These are phyloP conservation scores for Phycomyces blakesleeanus DNA, from an alignment of 192 early-diverging fungal genomes.

Conservation along the genomic window DNA sequence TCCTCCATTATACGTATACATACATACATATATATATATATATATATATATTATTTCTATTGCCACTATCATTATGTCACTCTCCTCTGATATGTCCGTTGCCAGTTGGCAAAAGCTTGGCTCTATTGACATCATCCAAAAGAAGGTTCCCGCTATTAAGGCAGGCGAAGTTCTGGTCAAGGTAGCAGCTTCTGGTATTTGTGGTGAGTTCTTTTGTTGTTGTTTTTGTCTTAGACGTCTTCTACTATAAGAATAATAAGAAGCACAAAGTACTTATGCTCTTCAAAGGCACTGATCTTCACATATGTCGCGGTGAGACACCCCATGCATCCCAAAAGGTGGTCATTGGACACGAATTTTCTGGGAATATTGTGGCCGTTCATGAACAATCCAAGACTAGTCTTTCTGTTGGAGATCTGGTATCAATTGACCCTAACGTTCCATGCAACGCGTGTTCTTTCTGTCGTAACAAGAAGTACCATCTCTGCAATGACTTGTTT, in stretches of 20 bases:
- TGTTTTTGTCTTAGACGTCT: too few species aligned
- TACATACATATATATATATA: too few species aligned
- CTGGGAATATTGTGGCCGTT: conserved; percentile 43
- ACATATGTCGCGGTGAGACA: conserved; percentile 53
- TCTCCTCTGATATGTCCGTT: conserved; percentile 11
- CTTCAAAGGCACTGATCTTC: conserved; percentile 45
- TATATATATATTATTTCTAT: too few species aligned
- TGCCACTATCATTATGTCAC: too few species aligned
- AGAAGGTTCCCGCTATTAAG: conserved; percentile 31
- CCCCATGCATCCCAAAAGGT: conserved; percentile 41
- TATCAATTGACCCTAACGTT: conserved; percentile 48
- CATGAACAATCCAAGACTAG: conserved; percentile 28
- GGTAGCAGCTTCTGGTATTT: conserved; percentile 51
- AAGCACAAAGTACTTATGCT: too few species aligned
- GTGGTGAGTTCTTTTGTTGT: conserved; percentile 29
- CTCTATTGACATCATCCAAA: conserved; percentile 35
- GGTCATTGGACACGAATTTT: conserved; percentile 51
- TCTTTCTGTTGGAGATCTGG: conserved; percentile 36
- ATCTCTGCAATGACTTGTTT: conserved; percentile 37
- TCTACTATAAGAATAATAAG: too few species aligned
- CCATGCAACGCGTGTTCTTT: conserved; percentile 45
- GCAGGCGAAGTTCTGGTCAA: conserved; percentile 41
- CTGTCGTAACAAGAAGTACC: conserved; percentile 43
- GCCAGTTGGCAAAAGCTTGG: conserved; percentile 47
- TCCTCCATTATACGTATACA: neutral